phyloP scores from a whole-genome alignment of 2,329 filamentous ascomycete genomes.

The Chaetomiaceae sp. region DNA sequence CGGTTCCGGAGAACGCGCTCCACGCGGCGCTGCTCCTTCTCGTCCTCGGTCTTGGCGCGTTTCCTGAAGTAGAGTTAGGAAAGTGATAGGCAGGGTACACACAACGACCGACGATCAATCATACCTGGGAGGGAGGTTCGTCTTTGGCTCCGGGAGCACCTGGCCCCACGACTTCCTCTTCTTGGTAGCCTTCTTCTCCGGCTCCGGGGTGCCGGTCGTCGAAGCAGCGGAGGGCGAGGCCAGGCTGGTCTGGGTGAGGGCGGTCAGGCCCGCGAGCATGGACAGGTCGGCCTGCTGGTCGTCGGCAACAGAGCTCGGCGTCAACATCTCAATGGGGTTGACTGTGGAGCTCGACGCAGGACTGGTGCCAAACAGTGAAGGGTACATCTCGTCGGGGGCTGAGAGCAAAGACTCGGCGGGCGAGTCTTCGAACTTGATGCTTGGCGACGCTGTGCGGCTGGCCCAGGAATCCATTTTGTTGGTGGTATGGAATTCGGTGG shows the following conservation, averaged over 20 bases:
- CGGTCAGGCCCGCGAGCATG: slow-evolving; percentile 22
- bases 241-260: slow-evolving; percentile 6
- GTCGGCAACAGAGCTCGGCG: slow-evolving; percentile 37
- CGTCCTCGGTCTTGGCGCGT: slow-evolving; percentile 96
- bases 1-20: slow-evolving; percentile 96
- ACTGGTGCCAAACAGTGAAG: slow-evolving; percentile 40
- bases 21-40: slow-evolving; percentile 96
- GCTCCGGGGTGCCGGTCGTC: slow-evolving; percentile 20
- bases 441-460: slow-evolving; percentile 35
- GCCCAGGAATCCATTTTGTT: slow-evolving; percentile 39
- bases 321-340: slow-evolving; percentile 45
- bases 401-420: slow-evolving; percentile 51
- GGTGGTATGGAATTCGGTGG: slow-evolving; percentile 5
- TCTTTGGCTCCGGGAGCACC: slow-evolving; percentile 92
- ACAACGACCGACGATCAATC: not conserved
- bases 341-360: slow-evolving; percentile 32
- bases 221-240: slow-evolving; percentile 15
- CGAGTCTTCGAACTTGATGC: slow-evolving; percentile 48
- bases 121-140: slow-evolving; percentile 79
- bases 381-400: slow-evolving; percentile 42
- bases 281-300: slow-evolving; percentile 28
- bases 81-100: not conserved
- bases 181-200: slow-evolving; percentile 71
- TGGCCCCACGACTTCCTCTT: slow-evolving; percentile 99
- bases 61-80: slow-evolving; percentile 50